phyloP scores from a whole-genome alignment of 345 rosid species.

The Eucalyptus cloeziana region DNA sequence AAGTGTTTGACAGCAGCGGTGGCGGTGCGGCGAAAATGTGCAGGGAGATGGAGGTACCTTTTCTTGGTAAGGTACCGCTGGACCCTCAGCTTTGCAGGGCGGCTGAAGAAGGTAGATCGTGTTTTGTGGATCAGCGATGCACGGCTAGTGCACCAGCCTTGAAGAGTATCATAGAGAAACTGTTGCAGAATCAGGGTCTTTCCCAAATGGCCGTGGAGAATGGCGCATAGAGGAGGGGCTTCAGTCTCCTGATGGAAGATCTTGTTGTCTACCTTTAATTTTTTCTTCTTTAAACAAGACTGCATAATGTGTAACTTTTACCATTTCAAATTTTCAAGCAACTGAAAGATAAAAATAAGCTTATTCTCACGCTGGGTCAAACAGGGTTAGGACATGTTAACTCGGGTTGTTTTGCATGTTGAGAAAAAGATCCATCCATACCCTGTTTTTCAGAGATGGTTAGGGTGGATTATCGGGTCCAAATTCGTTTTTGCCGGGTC shows the following conservation, averaged over 20 bases:
- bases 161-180: conserved; percentile 45
- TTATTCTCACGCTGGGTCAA: not conserved
- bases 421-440: not conserved
- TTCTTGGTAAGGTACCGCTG: conserved; percentile 84
- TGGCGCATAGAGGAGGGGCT: not conserved
- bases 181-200: conserved; percentile 13
- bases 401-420: too few species aligned
- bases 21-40: conserved; percentile 90
- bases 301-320: not conserved
- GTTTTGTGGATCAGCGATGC: conserved; percentile 64
- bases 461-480: not conserved
- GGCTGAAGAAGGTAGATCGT: conserved; percentile 85
- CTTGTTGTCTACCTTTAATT: not conserved
- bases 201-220: conserved; percentile 1
- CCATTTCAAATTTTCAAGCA: not conserved
- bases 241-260: not conserved
- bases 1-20: conserved; percentile 79
- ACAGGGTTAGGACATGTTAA: not conserved
- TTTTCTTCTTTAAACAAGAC: not conserved
- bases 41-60: conserved; percentile 67
- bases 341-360: not conserved
- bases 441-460: not conserved
- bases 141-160: conserved; percentile 53
- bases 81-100: conserved; percentile 84
- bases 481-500: not conserved